Evolutionary conservation across 441 rosid genomes (phyloP).

Genomic region (Melastoma candidum): DNA sequence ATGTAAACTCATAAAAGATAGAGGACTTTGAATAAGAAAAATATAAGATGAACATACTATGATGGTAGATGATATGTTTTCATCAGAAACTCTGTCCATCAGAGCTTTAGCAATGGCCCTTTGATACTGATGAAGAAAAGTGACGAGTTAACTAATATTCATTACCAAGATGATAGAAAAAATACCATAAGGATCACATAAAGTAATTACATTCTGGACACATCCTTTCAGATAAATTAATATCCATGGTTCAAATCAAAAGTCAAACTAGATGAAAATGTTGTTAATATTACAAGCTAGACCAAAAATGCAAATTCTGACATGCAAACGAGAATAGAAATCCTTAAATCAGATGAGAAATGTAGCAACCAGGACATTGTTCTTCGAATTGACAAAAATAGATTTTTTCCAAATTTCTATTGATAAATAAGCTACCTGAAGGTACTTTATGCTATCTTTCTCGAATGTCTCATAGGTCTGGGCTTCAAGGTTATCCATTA

Average conservation of each 20-base stretch:
- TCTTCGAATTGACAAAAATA: too few relatives aligned
- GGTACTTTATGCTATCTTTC: constrained; percentile 82
- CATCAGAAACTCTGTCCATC: constrained; percentile 81
- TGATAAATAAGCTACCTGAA: constrained; percentile 41
- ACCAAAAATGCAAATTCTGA: too few relatives aligned
- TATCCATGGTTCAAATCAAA: too few relatives aligned
- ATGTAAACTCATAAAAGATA: constrained; percentile 2
- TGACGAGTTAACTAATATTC: too few relatives aligned
- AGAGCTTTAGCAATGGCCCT: constrained; percentile 82
- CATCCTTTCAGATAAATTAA: background rate
- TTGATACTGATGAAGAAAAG: constrained; percentile 51
- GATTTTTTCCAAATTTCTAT: too few relatives aligned
- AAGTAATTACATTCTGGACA: too few relatives aligned
- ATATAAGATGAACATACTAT: constrained; percentile 41
- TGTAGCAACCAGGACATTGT: too few relatives aligned
- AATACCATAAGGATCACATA: background rate
- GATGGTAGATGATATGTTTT: constrained; percentile 36
- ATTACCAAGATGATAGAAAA: background rate
- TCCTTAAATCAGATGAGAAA: too few relatives aligned
- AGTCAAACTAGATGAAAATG: too few relatives aligned
- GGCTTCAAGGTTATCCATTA: constrained; percentile 99
- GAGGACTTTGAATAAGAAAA: background rate
- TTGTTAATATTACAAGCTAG: too few relatives aligned
- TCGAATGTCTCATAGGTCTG: constrained; percentile 99
- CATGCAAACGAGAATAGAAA: too few relatives aligned